Evolutionary conservation across 2,329 filamentous ascomycete genomes (phyloP).

Genomic region (Phialophora chinensis): DNA sequence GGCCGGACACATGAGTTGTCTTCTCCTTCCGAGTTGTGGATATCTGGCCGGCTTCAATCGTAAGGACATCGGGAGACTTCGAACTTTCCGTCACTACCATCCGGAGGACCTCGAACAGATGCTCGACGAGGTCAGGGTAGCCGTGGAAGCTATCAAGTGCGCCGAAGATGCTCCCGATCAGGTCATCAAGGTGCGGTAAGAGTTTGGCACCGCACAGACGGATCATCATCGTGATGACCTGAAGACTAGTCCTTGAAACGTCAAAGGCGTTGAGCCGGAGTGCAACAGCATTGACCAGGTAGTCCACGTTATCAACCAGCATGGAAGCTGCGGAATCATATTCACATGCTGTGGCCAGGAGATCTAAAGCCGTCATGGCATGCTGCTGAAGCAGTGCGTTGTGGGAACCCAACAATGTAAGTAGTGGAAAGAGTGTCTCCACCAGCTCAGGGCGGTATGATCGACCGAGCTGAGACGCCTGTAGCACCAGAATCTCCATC

Average conservation of each 20-base stretch:
- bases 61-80: slow-evolving; percentile 57
- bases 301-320: slow-evolving; percentile 90
- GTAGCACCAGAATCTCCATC: slow-evolving; percentile 78
- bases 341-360: slow-evolving; percentile 74
- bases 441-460: slow-evolving; percentile 85
- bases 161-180: slow-evolving; percentile 87
- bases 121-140: slow-evolving; percentile 83
- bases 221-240: slow-evolving; percentile 94
- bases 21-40: slow-evolving; percentile 43
- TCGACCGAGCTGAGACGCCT: slow-evolving; percentile 69
- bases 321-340: slow-evolving; percentile 77
- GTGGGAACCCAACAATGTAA: slow-evolving; percentile 80
- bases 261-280: slow-evolving; percentile 90
- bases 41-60: slow-evolving; percentile 47
- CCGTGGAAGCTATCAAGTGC: slow-evolving; percentile 95
- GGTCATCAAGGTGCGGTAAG: slow-evolving; percentile 88
- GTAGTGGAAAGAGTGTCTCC: slow-evolving; percentile 88
- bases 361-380: slow-evolving; percentile 81
- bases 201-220: slow-evolving; percentile 79
- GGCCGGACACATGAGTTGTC: slow-evolving; percentile 41
- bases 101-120: slow-evolving; percentile 79
- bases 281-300: slow-evolving; percentile 91
- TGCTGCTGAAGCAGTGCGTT: slow-evolving; percentile 74
- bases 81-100: slow-evolving; percentile 84
- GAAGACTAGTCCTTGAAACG: slow-evolving; percentile 86